Conservation (phyloP, 2,329 filamentous ascomycete genomes). For the Westerdykella ornata region DNA sequence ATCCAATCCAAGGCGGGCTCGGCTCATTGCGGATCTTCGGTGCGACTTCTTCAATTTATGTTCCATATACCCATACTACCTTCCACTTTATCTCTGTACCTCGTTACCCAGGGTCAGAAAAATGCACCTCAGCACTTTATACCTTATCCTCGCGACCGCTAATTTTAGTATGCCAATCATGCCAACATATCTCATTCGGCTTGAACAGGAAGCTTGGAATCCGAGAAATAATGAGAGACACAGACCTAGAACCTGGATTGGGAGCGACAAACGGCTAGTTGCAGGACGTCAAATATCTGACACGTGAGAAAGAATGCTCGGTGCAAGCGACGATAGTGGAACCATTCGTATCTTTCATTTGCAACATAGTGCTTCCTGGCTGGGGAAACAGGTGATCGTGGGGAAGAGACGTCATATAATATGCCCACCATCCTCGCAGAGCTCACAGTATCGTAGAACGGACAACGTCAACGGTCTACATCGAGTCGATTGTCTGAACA, state of each 20-base stretch:
- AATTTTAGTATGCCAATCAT: constrained; percentile 23
- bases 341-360: constrained; percentile 32
- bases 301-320: constrained; percentile 15
- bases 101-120: constrained; percentile 14
- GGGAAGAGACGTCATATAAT: constrained; percentile 24
- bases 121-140: constrained; percentile 10
- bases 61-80: constrained; percentile 29
- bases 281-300: constrained; percentile 13
- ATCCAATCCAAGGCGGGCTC: constrained; percentile 15
- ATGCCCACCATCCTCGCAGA: constrained; percentile 7
- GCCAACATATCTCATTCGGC: constrained; percentile 12
- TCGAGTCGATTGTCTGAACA: constrained; percentile 4
- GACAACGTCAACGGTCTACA: constrained; percentile 4
- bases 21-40: constrained; percentile 23
- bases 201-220: constrained; percentile 6
- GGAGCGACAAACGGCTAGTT: constrained; percentile 13
- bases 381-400: constrained; percentile 11
- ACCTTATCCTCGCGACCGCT: constrained; percentile 6
- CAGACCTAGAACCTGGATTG: constrained; percentile 24
- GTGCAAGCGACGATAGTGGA: constrained; percentile 13
- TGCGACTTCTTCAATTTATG: constrained; percentile 26
- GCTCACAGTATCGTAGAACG: constrained; percentile 6
- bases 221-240: constrained; percentile 11
- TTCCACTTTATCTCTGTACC: constrained; percentile 24
- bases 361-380: constrained; percentile 16